Evolutionary conservation across 352 stramenopile species (phyloP).

Genomic region (Peronospora destructor): DNA sequence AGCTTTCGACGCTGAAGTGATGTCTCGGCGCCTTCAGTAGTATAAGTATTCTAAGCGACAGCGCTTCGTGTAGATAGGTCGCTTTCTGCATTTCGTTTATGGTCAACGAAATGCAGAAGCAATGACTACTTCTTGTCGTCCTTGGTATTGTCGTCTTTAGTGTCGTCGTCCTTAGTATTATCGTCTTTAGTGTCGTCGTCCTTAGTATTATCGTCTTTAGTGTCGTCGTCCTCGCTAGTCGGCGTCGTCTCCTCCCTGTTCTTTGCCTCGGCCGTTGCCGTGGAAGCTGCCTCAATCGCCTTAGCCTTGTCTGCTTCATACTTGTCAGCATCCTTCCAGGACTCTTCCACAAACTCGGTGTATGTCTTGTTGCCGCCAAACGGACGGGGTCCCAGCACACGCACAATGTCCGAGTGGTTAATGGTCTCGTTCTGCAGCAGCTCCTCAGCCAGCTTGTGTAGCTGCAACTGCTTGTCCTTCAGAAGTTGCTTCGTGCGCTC

Average conservation of each 20-base stretch:
- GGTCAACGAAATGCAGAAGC: slow-evolving; percentile 10
- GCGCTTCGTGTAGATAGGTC: slow-evolving; percentile 15
- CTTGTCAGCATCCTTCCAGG: slow-evolving; percentile 78
- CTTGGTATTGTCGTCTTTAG: slow-evolving; percentile 5
- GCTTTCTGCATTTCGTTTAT: slow-evolving; percentile 20
- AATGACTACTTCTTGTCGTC: slow-evolving; percentile 26
- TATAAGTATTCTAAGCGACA: slow-evolving; percentile 21
- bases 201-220: slow-evolving; percentile 1
- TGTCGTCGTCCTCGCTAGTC: slow-evolving; percentile 10
- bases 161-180: slow-evolving; percentile 10
- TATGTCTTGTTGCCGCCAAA: slow-evolving; percentile 94
- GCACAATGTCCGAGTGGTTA: slow-evolving; percentile 96
- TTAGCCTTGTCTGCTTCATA: slow-evolving; percentile 66
- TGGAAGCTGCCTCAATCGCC: slow-evolving; percentile 17
- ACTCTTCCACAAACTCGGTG: slow-evolving; percentile 92
- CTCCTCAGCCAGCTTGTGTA: slow-evolving; percentile 91
- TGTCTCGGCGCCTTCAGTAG: slow-evolving; percentile 7
- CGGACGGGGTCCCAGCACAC: slow-evolving; percentile 90
- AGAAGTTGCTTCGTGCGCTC: slow-evolving; percentile 92
- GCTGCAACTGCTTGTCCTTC: slow-evolving; percentile 88
- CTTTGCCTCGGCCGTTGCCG: slow-evolving; percentile 15
- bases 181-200: slow-evolving; percentile 4
- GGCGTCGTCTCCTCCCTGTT: slow-evolving; percentile 7
- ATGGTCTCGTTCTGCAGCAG: slow-evolving; percentile 99
- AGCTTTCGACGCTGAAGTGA: slow-evolving; percentile 2